Percentiles rank a stretch among this genome's conserved stretches.
Conservation (phyloP, 441 rosid species). For the Lepidium campestre region DNA sequence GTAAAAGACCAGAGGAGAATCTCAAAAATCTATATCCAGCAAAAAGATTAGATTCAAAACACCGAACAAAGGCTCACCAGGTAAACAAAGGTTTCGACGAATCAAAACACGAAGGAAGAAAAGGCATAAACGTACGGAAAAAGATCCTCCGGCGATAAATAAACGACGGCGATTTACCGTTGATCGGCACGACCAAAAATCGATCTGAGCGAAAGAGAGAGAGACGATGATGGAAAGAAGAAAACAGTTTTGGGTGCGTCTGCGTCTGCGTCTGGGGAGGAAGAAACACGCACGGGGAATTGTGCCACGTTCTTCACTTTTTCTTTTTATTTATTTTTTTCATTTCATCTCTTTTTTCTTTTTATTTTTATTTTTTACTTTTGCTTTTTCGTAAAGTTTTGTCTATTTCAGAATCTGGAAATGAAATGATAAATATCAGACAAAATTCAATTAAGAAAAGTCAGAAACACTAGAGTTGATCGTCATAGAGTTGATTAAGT, state of each 20-base stretch:
- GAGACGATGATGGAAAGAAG: constrained; percentile 4
- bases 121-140: background rate
- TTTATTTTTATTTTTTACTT: background rate
- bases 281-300: constrained; percentile 48
- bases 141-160: constrained; percentile 4
- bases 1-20: background rate
- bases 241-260: constrained; percentile 16
- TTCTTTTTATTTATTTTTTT: background rate
- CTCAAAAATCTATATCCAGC: background rate
- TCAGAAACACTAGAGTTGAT: background rate
- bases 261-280: constrained; percentile 23
- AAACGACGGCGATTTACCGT: constrained; percentile 9
- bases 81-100: background rate
- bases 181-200: constrained; percentile 15
- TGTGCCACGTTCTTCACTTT: constrained; percentile 40
- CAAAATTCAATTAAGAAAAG: background rate
- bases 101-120: background rate
- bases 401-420: background rate
- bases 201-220: constrained; percentile 23
- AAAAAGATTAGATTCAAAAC: background rate
- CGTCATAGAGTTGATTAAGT: too few species aligned
- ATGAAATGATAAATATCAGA: background rate
- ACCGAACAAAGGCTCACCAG: constrained; percentile 6
- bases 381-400: constrained; percentile 26
- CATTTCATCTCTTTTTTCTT: background rate